Conservation (phyloP, 164 flowering plant species). For the Echeveria elegans region DNA sequence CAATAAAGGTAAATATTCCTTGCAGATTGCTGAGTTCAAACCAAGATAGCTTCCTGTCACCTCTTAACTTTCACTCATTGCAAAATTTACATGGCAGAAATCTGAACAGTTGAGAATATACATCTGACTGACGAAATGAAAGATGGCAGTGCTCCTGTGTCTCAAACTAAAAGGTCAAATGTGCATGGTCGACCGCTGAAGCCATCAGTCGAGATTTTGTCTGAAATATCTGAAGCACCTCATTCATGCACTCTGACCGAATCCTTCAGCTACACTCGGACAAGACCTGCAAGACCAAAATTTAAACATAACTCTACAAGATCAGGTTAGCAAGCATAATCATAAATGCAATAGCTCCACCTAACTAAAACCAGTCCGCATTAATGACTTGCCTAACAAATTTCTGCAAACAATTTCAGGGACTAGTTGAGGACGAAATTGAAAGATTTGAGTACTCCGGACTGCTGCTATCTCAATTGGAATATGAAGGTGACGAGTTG, state of each 20-base stretch:
- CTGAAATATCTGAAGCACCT: slow-evolving; percentile 24
- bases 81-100: slow-evolving; percentile 22
- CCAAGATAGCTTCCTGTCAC: not conserved
- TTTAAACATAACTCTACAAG: slow-evolving; percentile 14
- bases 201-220: slow-evolving; percentile 24
- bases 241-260: slow-evolving; percentile 19
- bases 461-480: slow-evolving; percentile 13
- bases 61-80: not conserved
- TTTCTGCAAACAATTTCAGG: not conserved
- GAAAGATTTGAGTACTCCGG: slow-evolving; percentile 19
- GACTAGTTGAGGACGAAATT: slow-evolving; percentile 9
- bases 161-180: slow-evolving; percentile 16
- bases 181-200: slow-evolving; percentile 16
- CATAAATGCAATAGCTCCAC: not conserved
- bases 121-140: slow-evolving; percentile 14
- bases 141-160: slow-evolving; percentile 11
- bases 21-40: too few relatives aligned
- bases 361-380: not conserved
- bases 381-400: not conserved
- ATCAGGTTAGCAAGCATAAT: slow-evolving; percentile 11
- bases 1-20: not conserved
- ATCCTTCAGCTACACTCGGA: slow-evolving; percentile 33
- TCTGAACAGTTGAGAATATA: slow-evolving; percentile 11
- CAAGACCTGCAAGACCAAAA: slow-evolving; percentile 15
- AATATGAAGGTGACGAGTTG: slow-evolving; percentile 18